Evolutionary conservation across 2,329 filamentous ascomycete genomes (phyloP).

Genomic region (Elsinoe necatrix): DNA sequence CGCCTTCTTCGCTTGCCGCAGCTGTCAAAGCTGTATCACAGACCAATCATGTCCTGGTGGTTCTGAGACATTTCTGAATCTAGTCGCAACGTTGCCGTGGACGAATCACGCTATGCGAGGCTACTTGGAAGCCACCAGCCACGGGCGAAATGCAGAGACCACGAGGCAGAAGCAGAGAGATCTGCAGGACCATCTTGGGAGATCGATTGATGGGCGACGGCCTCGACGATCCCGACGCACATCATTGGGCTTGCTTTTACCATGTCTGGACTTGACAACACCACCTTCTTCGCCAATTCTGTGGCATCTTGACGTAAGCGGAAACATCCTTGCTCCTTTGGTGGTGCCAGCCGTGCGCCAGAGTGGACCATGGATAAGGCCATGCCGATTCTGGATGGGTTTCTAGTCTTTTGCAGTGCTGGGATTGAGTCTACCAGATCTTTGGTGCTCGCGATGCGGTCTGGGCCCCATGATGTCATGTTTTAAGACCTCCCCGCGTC

Average conservation of each 20-base stretch:
- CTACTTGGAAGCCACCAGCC: neutral
- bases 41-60: neutral
- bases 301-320: slow-evolving; percentile 11
- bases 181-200: neutral
- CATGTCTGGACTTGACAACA: slow-evolving; percentile 4
- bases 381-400: neutral
- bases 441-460: neutral
- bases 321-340: neutral
- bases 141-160: neutral
- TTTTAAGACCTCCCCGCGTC: slow-evolving; percentile 2
- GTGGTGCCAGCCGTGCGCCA: slow-evolving; percentile 11
- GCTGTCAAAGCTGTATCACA: neutral
- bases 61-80: slow-evolving; percentile 12
- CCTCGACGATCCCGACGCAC: slow-evolving; percentile 9
- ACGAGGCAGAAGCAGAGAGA: neutral
- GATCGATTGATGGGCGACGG: slow-evolving; percentile 13
- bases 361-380: neutral
- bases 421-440: neutral
- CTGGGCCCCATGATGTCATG: slow-evolving; percentile 2
- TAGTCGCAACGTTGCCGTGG: slow-evolving; percentile 6
- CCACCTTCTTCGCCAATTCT: neutral
- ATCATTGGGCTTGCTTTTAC: slow-evolving; percentile 6
- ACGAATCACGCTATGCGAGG: neutral
- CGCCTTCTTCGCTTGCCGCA: slow-evolving; percentile 3
- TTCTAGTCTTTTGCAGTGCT: neutral